phyloP scores from a whole-genome alignment of 23 red algal genomes.

The Rhodosorus marinus region DNA sequence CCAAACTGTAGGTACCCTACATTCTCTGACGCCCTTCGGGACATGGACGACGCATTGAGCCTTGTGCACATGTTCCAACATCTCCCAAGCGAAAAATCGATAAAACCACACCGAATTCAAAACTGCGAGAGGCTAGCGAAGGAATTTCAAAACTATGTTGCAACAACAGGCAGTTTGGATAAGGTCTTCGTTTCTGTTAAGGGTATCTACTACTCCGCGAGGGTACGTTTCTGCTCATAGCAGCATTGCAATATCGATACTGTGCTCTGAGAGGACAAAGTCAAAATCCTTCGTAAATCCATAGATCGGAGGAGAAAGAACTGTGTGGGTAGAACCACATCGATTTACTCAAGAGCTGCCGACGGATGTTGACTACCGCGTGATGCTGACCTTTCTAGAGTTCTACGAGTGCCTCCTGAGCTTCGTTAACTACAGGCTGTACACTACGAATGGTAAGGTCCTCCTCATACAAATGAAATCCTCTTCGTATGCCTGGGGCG shows the following conservation, averaged over 20 bases:
- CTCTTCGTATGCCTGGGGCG: too few species aligned
- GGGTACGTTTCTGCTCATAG: too few species aligned
- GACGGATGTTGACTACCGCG: constrained; percentile 58
- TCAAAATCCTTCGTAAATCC: too few species aligned
- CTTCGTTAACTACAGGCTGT: constrained; percentile 80
- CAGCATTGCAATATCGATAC: too few species aligned
- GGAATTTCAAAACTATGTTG: constrained; percentile 71
- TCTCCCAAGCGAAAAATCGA: constrained; percentile 17
- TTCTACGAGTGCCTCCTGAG: constrained; percentile 67
- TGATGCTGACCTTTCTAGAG: constrained; percentile 90
- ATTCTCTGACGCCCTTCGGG: constrained; percentile 59
- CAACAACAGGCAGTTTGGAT: constrained; percentile 18
- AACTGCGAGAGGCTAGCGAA: constrained; percentile 32
- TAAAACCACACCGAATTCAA: constrained; percentile 12
- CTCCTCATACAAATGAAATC: too few species aligned
- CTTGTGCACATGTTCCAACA: constrained; percentile 55
- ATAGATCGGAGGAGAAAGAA: constrained; percentile 21
- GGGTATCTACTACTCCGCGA: constrained; percentile 81
- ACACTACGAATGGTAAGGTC: constrained; percentile 16
- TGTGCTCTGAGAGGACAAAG: too few species aligned
- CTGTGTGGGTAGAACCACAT: constrained; percentile 66
- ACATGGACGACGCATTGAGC: constrained; percentile 81
- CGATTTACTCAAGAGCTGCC: constrained; percentile 61
- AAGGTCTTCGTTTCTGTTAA: constrained; percentile 74
- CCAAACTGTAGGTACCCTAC: too few species aligned